Evolutionary conservation across 192 early-diverging fungal species (phyloP).

Genomic region (Paraglomus occultum): DNA sequence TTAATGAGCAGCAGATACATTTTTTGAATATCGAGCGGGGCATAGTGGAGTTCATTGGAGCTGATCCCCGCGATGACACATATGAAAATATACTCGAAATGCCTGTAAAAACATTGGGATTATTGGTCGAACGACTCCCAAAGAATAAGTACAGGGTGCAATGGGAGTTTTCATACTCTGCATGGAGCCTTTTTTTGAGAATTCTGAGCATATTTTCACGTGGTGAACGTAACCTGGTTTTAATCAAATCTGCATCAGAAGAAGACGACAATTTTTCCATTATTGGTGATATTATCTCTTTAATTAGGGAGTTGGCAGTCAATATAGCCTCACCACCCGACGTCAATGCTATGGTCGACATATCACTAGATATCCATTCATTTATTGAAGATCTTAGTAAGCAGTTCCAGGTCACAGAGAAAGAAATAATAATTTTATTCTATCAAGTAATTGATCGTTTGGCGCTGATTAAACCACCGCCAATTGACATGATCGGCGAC

Average conservation of each 20-base stretch:
- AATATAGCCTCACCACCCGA: constrained; percentile 27
- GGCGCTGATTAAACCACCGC: constrained; percentile 33
- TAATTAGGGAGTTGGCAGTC: not conserved
- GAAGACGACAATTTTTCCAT: too few relatives aligned
- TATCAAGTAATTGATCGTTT: constrained; percentile 34
- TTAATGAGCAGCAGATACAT: constrained; percentile 21
- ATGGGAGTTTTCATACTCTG: constrained; percentile 20
- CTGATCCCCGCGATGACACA: constrained; percentile 28
- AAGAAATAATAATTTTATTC: too few relatives aligned
- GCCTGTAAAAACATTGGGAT: constrained; percentile 27
- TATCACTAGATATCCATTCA: constrained; percentile 24
- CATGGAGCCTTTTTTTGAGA: constrained; percentile 7
- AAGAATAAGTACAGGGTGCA: not conserved
- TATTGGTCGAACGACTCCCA: not conserved
- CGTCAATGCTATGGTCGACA: constrained; percentile 33
- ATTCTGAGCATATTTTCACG: not conserved
- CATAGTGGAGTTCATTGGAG: constrained; percentile 15
- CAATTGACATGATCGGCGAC: constrained; percentile 35
- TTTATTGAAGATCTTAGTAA: constrained; percentile 20
- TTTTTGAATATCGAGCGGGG: constrained; percentile 23
- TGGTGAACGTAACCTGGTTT: too few relatives aligned
- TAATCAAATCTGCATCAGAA: too few relatives aligned
- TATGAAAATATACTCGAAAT: constrained; percentile 31
- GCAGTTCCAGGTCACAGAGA: not conserved
- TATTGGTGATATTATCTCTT: not conserved